Percentiles rank a stretch among this genome's conserved stretches.
These are phyloP conservation scores for Persicaria maculosa DNA, from an alignment of 148 eudicot genomes.

Conservation along the genomic window DNA sequence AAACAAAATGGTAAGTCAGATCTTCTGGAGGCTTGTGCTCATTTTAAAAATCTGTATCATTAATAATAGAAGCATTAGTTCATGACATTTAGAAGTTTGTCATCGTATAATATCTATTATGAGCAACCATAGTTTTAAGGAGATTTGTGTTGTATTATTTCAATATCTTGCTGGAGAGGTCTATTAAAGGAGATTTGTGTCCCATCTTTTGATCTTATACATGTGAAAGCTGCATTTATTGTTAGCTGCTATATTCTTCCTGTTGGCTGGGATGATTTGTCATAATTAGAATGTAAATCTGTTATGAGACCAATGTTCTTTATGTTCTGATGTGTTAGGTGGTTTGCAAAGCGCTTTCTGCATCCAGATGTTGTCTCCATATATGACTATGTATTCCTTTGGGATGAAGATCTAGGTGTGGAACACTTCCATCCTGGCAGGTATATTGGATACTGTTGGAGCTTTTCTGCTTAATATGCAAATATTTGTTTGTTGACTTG, in stretches of 20 bases:
- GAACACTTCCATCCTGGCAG: conserved; percentile 74
- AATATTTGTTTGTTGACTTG: neutral
- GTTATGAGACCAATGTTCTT: neutral
- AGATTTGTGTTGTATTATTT: neutral
- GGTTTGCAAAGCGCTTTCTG: conserved; percentile 98
- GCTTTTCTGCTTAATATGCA: neutral
- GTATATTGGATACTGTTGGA: conserved; percentile 25
- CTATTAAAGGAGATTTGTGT: neutral
- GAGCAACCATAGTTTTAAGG: neutral
- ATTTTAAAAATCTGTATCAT: neutral
- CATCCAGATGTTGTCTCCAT: conserved; percentile 83
- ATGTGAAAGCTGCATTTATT: neutral
- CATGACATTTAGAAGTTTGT: neutral
- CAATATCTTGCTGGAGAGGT: neutral
- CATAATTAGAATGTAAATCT: neutral
- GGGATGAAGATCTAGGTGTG: conserved; percentile 99
- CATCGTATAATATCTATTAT: neutral
- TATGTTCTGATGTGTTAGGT: conserved; percentile 34
- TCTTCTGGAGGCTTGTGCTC: conserved; percentile 1
- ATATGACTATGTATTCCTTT: conserved; percentile 84
- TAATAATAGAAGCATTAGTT: neutral
- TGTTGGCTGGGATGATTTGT: neutral
- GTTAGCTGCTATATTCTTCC: conserved; percentile 2
- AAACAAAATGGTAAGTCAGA: conserved; percentile 77
- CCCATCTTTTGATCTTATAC: neutral